Conservation (phyloP, 2,329 filamentous ascomycete genomes). For the Pseudogymnoascus sp. region DNA sequence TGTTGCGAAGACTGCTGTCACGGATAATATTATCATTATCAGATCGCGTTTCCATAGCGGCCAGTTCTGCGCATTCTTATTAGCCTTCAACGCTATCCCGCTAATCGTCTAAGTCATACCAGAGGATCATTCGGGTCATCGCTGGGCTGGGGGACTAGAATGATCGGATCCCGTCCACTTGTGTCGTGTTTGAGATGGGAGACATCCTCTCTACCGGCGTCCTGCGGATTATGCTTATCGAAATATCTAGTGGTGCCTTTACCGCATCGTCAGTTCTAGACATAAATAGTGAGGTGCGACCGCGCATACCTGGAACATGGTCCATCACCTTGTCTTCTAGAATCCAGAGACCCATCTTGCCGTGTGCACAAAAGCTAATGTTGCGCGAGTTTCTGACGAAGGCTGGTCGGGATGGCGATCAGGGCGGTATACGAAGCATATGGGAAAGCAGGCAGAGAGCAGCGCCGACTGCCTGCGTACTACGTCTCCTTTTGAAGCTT, state of each 20-base stretch:
- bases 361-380: neutral
- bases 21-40: conserved; percentile 69
- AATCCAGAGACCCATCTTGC: conserved; percentile 62
- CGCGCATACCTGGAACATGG: conserved; percentile 63
- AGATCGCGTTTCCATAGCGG: conserved; percentile 77
- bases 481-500: conserved; percentile 4
- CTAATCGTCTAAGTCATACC: conserved; percentile 33
- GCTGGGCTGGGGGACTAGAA: conserved; percentile 83
- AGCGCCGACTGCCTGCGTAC: neutral
- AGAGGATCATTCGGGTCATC: conserved; percentile 87
- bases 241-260: conserved; percentile 57
- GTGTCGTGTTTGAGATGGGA: conserved; percentile 63
- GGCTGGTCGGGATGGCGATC: conserved; percentile 10
- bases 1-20: conserved; percentile 75
- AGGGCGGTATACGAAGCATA: neutral
- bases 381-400: conserved; percentile 4
- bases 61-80: conserved; percentile 56
- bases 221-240: conserved; percentile 47
- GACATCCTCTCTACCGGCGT: conserved; percentile 29
- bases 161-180: conserved; percentile 58
- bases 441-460: neutral
- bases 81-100: conserved; percentile 9
- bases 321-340: conserved; percentile 58
- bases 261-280: neutral
- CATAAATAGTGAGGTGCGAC: neutral